These are phyloP conservation scores for Candida tibetensis DNA, from an alignment of 805 yeast species.

Conservation along the genomic window DNA sequence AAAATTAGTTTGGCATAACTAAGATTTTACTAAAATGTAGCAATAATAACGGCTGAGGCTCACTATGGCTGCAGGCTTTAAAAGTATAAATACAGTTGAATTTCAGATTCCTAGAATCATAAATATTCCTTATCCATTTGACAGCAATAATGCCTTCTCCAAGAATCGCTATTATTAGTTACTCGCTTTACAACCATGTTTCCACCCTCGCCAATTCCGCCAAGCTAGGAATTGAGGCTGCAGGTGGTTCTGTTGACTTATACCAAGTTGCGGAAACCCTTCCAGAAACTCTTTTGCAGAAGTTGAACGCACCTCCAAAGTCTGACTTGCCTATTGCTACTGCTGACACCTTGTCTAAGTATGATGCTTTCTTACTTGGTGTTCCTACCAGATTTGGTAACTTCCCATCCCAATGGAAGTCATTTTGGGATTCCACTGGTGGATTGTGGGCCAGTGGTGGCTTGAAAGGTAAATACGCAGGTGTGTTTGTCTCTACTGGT, in stretches of 20 bases:
- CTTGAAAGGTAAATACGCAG: conserved; percentile 22
- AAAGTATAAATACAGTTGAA: no score
- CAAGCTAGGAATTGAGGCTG: conserved; percentile 61
- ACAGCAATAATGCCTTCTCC: no score
- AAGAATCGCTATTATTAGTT: conserved; percentile 43
- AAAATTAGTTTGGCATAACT: no score
- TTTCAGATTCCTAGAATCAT: no score
- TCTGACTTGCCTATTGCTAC: conserved; percentile 23
- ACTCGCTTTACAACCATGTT: conserved; percentile 79
- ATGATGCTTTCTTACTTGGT: conserved; percentile 27
- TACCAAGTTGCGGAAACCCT: conserved; percentile 77
- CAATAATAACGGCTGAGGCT: no score
- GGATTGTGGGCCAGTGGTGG: conserved; percentile 23
- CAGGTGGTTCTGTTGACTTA: conserved; percentile 65
- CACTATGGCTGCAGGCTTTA: no score
- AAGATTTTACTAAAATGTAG: no score
- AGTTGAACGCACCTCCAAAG: conserved; percentile 58
- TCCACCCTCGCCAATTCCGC: conserved; percentile 62
- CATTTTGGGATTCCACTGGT: conserved; percentile 26
- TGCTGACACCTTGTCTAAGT: conserved; percentile 18
- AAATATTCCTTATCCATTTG: no score
- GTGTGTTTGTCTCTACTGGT: conserved; percentile 24
- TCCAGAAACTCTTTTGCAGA: conserved; percentile 49
- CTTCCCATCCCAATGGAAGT: conserved; percentile 22
- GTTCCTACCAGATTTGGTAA: conserved; percentile 26